Conservation (phyloP, 2,329 filamentous ascomycete species). For the Fulvia fulva region DNA sequence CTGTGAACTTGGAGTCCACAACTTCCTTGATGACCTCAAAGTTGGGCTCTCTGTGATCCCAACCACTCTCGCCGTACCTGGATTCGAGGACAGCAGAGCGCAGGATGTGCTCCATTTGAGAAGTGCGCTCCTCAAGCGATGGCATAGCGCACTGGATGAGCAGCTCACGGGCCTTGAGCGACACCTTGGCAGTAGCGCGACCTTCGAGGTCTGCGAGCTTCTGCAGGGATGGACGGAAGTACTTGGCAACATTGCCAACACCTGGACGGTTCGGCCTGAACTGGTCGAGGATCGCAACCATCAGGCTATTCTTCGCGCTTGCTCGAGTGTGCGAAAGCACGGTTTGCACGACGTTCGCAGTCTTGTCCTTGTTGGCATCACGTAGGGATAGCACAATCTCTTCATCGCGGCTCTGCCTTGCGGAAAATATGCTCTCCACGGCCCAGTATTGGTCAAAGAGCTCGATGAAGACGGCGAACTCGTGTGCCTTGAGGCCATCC, state of each 20-base stretch:
- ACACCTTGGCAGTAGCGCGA: constrained; percentile 84
- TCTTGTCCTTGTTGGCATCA: constrained; percentile 94
- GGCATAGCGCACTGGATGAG: constrained; percentile 96
- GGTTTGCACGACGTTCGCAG: constrained; percentile 75
- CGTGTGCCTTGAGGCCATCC: constrained; percentile 86
- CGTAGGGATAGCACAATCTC: constrained; percentile 89
- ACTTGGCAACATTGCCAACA: constrained; percentile 80
- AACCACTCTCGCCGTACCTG: constrained; percentile 94
- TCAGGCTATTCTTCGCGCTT: constrained; percentile 86
- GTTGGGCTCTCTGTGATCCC: constrained; percentile 91
- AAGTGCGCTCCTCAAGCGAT: constrained; percentile 87
- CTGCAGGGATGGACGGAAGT: constrained; percentile 76
- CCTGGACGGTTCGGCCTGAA: constrained; percentile 94
- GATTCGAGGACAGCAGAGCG: constrained; percentile 93
- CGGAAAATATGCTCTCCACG: constrained; percentile 83
- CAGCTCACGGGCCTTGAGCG: constrained; percentile 93
- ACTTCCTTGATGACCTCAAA: constrained; percentile 93
- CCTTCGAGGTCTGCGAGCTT: constrained; percentile 89
- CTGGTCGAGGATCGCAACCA: constrained; percentile 86
- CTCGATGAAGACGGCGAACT: constrained; percentile 74
- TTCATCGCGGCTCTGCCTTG: constrained; percentile 80
- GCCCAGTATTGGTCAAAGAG: constrained; percentile 79
- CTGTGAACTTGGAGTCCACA: constrained; percentile 96
- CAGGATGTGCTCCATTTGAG: constrained; percentile 98
- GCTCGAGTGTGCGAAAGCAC: constrained; percentile 93